Conservation (phyloP, 257 asterid species). For the Eustoma russellianum region DNA sequence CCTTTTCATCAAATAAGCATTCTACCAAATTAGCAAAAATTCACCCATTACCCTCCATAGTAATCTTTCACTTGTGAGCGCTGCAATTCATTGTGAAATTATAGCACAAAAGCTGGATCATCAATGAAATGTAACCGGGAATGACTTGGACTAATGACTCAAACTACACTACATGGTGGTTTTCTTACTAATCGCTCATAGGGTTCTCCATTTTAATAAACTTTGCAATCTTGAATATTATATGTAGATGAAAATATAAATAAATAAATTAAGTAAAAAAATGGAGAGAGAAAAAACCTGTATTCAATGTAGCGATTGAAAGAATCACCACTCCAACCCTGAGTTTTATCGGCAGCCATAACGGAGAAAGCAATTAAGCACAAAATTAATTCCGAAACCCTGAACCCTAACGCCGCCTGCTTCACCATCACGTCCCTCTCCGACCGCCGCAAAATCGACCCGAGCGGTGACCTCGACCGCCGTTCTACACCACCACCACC, state of each 20-base stretch:
- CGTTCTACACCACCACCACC: slow-evolving; percentile 44
- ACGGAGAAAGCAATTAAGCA: slow-evolving; percentile 80
- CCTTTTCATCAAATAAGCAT: not conserved
- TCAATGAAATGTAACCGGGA: too few species aligned
- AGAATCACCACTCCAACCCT: slow-evolving; percentile 98
- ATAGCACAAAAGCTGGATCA: too few species aligned
- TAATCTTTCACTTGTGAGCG: too few species aligned
- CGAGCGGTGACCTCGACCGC: slow-evolving; percentile 28
- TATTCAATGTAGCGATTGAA: slow-evolving; percentile 82
- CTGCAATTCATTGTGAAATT: too few species aligned
- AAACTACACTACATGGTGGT: too few species aligned
- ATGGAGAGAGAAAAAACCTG: slow-evolving; percentile 29
- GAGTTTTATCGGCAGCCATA: slow-evolving; percentile 90
- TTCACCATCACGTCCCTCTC: slow-evolving; percentile 31
- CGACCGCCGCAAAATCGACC: slow-evolving; percentile 31
- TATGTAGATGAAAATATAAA: too few species aligned
- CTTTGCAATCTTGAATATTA: not conserved
- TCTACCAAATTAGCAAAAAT: too few species aligned
- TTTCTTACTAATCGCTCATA: too few species aligned
- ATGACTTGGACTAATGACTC: too few species aligned
- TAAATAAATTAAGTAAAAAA: not conserved
- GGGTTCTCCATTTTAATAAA: not conserved
- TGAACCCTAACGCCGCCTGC: slow-evolving; percentile 48
- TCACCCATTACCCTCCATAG: too few species aligned
- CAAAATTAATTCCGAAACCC: slow-evolving; percentile 50